Evolutionary conservation across 2,329 filamentous ascomycete species (phyloP), one percentile per base, ranked within the genome.

Genomic region (Trichoderma oligosporum): DNA sequence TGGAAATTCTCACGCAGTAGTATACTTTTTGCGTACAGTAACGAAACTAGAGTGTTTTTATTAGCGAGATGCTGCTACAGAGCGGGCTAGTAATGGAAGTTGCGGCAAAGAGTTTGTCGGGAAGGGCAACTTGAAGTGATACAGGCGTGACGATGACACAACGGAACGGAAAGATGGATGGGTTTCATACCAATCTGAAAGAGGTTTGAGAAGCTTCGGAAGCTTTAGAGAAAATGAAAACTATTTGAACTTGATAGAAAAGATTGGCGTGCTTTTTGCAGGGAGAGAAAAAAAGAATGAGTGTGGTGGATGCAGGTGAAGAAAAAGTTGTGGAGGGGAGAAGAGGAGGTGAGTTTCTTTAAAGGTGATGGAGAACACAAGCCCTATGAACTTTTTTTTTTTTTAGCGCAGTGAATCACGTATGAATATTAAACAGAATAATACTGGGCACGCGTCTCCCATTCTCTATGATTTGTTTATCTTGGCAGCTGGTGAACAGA

Each of bases 401-500:
- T 29, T 25, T n/a, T 29, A 36, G 12, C 44, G 7, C 42, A 45
- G 55, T 60, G 58, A 60, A 58, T 58, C 48, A 55, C 55, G n/a
- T 22, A 24, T 35, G n/a, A 31, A 31, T 6, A 11, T 31, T n/a
- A 12, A 16, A 24, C n/a, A n/a, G n/a, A 18, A 36, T 11, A 29
- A 52, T 7, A 27, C 11, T 14, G 25, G 36, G n/a, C 14, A 46
- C 56, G 56, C 48, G 48, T 54, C 11, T n/a, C 36, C 36, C 12
- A 18, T n/a, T 18, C n/a, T 45, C 25, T 25, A n/a, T 12, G 31
- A 29, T 18, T 42, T 47, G n/a, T 47, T 48, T 60, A 47, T 36
- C 36, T 54, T 18, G 46, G 46, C 58, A 58, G 54, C 45, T 58
- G 55, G 51, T 44, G 45, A 41, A 60, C 41, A 53, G 22, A 39